Evolutionary conservation across 495 filamentous ascomycete species (phyloP).

Genomic region (Bathelium albidoporum): DNA sequence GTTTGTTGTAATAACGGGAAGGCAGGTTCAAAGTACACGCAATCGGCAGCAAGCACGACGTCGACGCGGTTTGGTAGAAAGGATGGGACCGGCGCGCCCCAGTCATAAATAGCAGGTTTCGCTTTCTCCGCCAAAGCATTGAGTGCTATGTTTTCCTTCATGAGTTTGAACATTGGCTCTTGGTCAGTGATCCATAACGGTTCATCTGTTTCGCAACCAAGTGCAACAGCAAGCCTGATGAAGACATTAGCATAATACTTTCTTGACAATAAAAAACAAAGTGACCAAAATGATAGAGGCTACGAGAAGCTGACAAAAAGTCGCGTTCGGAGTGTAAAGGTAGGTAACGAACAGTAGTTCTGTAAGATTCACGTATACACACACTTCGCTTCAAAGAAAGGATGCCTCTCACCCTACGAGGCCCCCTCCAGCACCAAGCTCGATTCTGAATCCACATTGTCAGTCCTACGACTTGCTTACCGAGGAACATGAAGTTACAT

Average conservation of each 20-base stretch:
- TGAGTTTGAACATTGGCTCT: slow-evolving; percentile 67
- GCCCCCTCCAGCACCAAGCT: slow-evolving; percentile 86
- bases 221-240: slow-evolving; percentile 50
- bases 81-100: slow-evolving; percentile 48
- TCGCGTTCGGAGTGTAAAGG: slow-evolving; percentile 10
- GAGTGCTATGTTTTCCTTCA: slow-evolving; percentile 70
- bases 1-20: slow-evolving; percentile 80
- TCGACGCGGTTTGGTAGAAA: slow-evolving; percentile 49
- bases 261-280: neutral
- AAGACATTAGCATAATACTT: neutral
- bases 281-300: neutral
- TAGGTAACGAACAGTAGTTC: too few species aligned
- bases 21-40: slow-evolving; percentile 92
- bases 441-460: slow-evolving; percentile 49
- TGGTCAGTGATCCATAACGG: slow-evolving; percentile 77
- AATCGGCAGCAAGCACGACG: slow-evolving; percentile 84
- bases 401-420: slow-evolving; percentile 53
- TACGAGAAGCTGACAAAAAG: too few species aligned
- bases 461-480: neutral
- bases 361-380: neutral
- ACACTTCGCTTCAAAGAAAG: too few species aligned
- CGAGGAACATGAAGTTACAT: slow-evolving; percentile 58
- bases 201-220: slow-evolving; percentile 40
- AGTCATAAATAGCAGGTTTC: slow-evolving; percentile 58
- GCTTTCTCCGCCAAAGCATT: slow-evolving; percentile 58